phyloP scores from a whole-genome alignment of 2,329 filamentous ascomycete genomes.

The Nothomitra cinnamomea region DNA sequence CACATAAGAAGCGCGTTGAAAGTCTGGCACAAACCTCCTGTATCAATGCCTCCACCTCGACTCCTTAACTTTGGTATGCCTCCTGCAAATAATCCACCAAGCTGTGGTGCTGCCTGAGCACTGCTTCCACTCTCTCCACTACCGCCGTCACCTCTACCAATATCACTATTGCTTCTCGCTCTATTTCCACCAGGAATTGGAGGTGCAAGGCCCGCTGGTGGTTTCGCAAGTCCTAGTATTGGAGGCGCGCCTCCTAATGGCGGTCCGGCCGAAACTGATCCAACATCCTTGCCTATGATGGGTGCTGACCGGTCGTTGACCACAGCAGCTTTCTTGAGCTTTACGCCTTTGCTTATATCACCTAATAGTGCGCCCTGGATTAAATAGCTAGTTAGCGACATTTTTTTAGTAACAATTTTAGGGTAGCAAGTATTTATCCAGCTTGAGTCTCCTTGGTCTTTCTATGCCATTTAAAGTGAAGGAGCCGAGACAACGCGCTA shows the following conservation, averaged over 20 bases:
- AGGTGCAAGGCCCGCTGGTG: slow-evolving; percentile 51
- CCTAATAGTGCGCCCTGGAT: slow-evolving; percentile 64
- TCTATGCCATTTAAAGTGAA: too few species aligned
- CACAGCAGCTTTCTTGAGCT: slow-evolving; percentile 62
- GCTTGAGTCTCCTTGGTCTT: background rate
- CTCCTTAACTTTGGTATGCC: slow-evolving; percentile 94
- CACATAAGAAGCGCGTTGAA: background rate
- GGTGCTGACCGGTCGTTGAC: slow-evolving; percentile 90
- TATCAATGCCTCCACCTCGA: slow-evolving; percentile 62
- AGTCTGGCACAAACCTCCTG: slow-evolving; percentile 32
- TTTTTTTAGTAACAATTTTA: background rate
- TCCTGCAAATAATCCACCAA: slow-evolving; percentile 77
- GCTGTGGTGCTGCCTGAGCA: slow-evolving; percentile 47
- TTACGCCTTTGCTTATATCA: slow-evolving; percentile 70
- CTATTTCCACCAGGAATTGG: slow-evolving; percentile 48
- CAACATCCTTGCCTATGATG: slow-evolving; percentile 38
- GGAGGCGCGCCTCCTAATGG: slow-evolving; percentile 63
- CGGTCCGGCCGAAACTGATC: slow-evolving; percentile 38
- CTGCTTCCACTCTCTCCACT: slow-evolving; percentile 14
- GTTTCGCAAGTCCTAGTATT: slow-evolving; percentile 46
- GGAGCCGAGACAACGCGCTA: too few species aligned
- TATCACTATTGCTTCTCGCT: slow-evolving; percentile 72
- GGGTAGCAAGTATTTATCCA: background rate
- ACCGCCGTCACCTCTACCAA: slow-evolving; percentile 24
- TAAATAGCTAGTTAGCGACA: slow-evolving; percentile 6